Conservation (phyloP, 1,284 basidiomycete genomes). For the Ceratorhiza oryzae-sativae region DNA sequence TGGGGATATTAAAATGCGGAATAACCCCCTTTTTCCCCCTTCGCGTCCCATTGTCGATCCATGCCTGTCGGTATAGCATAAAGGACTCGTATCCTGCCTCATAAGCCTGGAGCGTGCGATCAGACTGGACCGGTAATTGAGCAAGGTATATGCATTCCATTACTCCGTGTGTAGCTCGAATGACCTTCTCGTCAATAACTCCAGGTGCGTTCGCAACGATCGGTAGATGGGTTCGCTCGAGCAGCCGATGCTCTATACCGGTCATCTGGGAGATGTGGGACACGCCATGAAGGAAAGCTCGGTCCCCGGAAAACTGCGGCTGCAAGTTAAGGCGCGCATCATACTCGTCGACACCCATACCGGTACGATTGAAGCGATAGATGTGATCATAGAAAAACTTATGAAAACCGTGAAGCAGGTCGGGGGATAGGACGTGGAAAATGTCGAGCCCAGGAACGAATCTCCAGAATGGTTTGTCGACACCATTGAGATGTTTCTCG, state of each 20-base stretch:
- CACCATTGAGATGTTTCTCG: constrained; percentile 19
- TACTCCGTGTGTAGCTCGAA: constrained; percentile 11
- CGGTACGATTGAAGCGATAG: constrained; percentile 21
- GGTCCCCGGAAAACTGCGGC: neutral
- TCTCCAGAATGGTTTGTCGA: constrained; percentile 36
- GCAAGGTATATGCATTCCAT: constrained; percentile 30
- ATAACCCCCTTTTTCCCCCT: constrained; percentile 16
- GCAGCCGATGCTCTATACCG: constrained; percentile 30
- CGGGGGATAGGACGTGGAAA: constrained; percentile 4
- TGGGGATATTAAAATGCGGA: constrained; percentile 32
- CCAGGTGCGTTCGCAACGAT: constrained; percentile 32
- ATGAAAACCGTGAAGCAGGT: constrained; percentile 31
- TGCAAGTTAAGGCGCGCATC: neutral
- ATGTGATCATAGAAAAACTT: too few relatives aligned
- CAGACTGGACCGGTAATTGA: constrained; percentile 14
- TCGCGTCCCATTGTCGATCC: constrained; percentile 13
- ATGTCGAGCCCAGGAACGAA: constrained; percentile 15
- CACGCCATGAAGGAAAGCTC: constrained; percentile 8
- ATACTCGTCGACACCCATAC: constrained; percentile 15
- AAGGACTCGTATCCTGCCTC: neutral
- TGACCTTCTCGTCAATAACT: constrained; percentile 5
- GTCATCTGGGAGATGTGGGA: constrained; percentile 22
- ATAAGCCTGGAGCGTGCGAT: constrained; percentile 5
- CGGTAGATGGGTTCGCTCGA: constrained; percentile 5
- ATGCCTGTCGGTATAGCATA: constrained; percentile 12